Evolutionary conservation across 441 rosid species (phyloP), one percentile per base, ranked within the genome.

Genomic region (Pelargonium fulgidum): DNA sequence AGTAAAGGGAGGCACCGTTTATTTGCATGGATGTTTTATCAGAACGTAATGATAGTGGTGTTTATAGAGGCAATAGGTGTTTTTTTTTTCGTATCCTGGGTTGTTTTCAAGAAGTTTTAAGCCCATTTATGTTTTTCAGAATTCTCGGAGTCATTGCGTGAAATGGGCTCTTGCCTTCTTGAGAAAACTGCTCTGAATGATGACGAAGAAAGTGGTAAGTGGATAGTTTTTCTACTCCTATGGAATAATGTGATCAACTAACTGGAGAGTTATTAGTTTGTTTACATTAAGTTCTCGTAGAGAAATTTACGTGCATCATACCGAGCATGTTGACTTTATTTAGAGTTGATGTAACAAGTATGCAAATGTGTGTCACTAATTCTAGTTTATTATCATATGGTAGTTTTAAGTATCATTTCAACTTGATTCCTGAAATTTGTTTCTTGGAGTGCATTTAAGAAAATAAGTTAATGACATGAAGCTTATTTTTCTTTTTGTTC

Each of bases 131-230:
- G 39, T 4, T 4, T 75, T 70, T 71, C 91, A 88, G 93, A 88
- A 80, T 85, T 88, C 81, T 88, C 93, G 0, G 88, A 80, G 80
- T 85, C 93, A 64, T 73, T 88, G 74, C 72, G 76, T 80, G 93
- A 88, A 70, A 69, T 86, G 70, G 93, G 93, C 66, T 73, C 84
- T 68, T 88, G 93, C 66, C 87, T 88, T 73, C 86, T 88, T 62
- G 86, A 81, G 76, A 88, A 84, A 73, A 85, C 87, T 62, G 85
- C 89, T 68, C 67, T 86, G 39, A 78, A 84, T 76, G 91, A 85
- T 48, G 87, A 88, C 79, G 93, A 88, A 84, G 93, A 88, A 81
- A 84, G 88, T 78, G 89, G 93, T 88, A 64, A 79, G 88, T 75
- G 48, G 62, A 58, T 62, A 16, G 59, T 7, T 52, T 52, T 19